Percentiles rank a stretch among this genome's conserved stretches.
These are phyloP conservation scores for Boletus hoseneyae DNA, from an alignment of 1,284 basidiomycete genomes.

Conservation along the genomic window DNA sequence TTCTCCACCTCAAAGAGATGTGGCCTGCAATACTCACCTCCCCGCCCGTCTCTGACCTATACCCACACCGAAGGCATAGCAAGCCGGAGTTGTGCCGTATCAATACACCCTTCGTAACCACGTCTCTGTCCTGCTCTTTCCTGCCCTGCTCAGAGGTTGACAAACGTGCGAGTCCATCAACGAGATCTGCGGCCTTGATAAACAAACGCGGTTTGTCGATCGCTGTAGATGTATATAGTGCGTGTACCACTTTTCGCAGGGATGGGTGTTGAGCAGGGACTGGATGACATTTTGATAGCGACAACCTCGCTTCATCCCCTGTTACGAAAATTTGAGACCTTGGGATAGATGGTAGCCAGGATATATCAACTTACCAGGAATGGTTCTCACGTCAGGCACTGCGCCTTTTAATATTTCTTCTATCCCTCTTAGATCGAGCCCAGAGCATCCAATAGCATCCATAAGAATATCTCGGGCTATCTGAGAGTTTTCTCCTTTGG, in stretches of 20 bases:
- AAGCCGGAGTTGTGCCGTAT: conserved; percentile 36
- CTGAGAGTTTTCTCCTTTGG: conserved; percentile 55
- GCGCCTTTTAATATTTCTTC: conserved; percentile 43
- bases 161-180: conserved; percentile 50
- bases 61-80: conserved; percentile 61
- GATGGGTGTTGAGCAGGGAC: conserved; percentile 40
- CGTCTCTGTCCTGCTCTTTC: conserved; percentile 51
- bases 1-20: conserved; percentile 47
- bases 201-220: conserved; percentile 65
- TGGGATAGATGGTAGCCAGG: background rate
- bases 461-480: conserved; percentile 60
- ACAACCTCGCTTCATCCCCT: conserved; percentile 50
- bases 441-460: conserved; percentile 60
- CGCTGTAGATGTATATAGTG: conserved; percentile 45
- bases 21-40: conserved; percentile 30
- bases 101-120: conserved; percentile 57
- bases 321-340: conserved; percentile 1
- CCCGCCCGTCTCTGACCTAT: conserved; percentile 45
- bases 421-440: conserved; percentile 54
- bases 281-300: conserved; percentile 56
- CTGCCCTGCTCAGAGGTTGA: conserved; percentile 25
- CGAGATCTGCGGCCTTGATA: conserved; percentile 62
- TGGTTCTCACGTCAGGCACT: conserved; percentile 24
- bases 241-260: conserved; percentile 43
- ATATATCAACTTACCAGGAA: conserved; percentile 19